phyloP scores from a whole-genome alignment of 176 grass and related monocot genomes.

The Oryza coarctata region DNA sequence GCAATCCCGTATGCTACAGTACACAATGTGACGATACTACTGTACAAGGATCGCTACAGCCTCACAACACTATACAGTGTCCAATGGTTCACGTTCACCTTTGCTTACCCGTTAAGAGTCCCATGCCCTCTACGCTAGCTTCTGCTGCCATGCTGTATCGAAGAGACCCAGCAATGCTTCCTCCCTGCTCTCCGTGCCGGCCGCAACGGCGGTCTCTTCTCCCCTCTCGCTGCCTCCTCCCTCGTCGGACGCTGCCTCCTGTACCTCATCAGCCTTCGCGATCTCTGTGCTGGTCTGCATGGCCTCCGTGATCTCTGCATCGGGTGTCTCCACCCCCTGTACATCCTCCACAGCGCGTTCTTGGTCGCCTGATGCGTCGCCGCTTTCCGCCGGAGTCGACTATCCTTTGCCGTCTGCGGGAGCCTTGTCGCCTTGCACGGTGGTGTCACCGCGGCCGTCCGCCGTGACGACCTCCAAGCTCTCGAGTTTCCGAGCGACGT shows the following conservation, averaged over 20 bases:
- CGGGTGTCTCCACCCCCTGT: not conserved
- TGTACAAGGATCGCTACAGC: not conserved
- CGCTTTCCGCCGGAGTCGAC: not conserved
- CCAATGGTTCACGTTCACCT: not conserved
- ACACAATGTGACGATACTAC: not conserved
- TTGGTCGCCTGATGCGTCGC: not conserved
- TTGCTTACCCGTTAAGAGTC: not conserved
- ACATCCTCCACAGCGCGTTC: not conserved
- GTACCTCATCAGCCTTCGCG: not conserved
- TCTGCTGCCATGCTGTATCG: conserved; percentile 33
- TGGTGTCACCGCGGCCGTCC: not conserved
- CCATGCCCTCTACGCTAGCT: conserved; percentile 4
- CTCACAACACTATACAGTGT: not conserved
- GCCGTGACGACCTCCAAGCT: not conserved
- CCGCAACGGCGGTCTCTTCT: not conserved
- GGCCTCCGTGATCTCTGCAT: not conserved
- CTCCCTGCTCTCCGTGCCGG: not conserved
- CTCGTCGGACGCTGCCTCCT: not conserved
- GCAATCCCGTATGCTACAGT: not conserved
- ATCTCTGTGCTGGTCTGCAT: not conserved
- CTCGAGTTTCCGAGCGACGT: not conserved
- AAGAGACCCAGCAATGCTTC: conserved; percentile 17
- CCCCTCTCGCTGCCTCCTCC: not conserved
- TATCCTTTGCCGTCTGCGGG: not conserved
- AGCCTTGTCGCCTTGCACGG: not conserved